Conservation (phyloP, 2,329 filamentous ascomycete genomes). For the Dactylellina sp. region DNA sequence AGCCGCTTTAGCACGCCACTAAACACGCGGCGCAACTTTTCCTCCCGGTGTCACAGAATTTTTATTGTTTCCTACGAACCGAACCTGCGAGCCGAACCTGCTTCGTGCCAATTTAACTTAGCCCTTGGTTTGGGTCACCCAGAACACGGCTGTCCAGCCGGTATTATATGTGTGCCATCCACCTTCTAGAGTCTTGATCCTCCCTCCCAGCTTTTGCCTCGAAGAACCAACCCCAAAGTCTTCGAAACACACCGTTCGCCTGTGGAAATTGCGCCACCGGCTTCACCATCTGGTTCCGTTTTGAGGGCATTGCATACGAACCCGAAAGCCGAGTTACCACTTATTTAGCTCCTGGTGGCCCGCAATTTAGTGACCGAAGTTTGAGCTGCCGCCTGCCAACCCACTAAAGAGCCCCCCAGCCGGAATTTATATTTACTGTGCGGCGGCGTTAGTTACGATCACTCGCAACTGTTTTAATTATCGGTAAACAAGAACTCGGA, state of each 20-base stretch:
- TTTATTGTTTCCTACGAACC: constrained; percentile 14
- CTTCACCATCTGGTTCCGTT: constrained; percentile 48
- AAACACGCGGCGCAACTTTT: constrained; percentile 49
- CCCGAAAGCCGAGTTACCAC: constrained; percentile 47
- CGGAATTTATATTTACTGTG: constrained; percentile 35
- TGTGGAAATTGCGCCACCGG: constrained; percentile 56
- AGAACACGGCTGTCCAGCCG: constrained; percentile 36
- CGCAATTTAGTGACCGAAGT: constrained; percentile 54
- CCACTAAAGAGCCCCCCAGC: constrained; percentile 45
- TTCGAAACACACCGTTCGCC: constrained; percentile 53
- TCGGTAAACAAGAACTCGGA: constrained; percentile 35
- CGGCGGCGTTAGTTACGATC: constrained; percentile 54
- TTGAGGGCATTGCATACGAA: constrained; percentile 53
- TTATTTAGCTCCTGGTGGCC: constrained; percentile 51
- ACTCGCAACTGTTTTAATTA: constrained; percentile 38
- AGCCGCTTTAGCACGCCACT: constrained; percentile 55
- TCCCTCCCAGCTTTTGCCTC: constrained; percentile 37
- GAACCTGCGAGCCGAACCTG: no score
- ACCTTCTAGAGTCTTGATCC: constrained; percentile 24
- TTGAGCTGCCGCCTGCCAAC: constrained; percentile 52
- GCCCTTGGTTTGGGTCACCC: constrained; percentile 43
- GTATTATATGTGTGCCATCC: constrained; percentile 39
- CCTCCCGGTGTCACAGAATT: constrained; percentile 45
- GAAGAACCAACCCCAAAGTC: constrained; percentile 38
- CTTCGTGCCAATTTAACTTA: constrained; percentile 23